Percentiles rank a stretch among this genome's conserved stretches.
Conservation (phyloP, 2,329 filamentous ascomycete species). For the Ascochyta rabiei region DNA sequence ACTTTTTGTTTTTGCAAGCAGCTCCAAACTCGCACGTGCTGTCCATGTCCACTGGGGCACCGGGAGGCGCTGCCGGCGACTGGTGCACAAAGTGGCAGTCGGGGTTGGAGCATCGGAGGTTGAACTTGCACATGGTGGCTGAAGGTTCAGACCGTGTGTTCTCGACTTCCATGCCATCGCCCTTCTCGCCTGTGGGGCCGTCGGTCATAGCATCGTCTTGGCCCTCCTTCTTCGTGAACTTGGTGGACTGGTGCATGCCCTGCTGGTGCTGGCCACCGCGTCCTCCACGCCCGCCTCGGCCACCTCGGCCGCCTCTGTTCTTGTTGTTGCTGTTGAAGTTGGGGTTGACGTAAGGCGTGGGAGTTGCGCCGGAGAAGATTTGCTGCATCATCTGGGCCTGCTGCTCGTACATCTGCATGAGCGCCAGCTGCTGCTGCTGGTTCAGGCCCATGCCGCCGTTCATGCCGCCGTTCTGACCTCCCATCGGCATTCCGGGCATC, state of each 20-base stretch:
- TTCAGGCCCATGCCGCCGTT: slow-evolving; percentile 54
- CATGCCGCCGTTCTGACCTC: slow-evolving; percentile 55
- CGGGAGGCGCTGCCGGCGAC: slow-evolving; percentile 84
- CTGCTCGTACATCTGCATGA: slow-evolving; percentile 81
- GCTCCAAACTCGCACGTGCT: slow-evolving; percentile 85
- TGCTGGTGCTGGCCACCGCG: slow-evolving; percentile 60
- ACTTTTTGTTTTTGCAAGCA: slow-evolving; percentile 96
- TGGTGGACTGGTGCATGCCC: slow-evolving; percentile 59
- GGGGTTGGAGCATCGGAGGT: slow-evolving; percentile 83
- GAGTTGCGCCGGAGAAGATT: slow-evolving; percentile 47
- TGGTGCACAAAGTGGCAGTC: slow-evolving; percentile 95
- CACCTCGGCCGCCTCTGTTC: slow-evolving; percentile 12
- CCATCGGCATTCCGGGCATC: slow-evolving; percentile 42
- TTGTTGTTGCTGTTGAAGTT: slow-evolving; percentile 58
- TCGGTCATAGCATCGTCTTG: slow-evolving; percentile 49
- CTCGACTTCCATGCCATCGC: slow-evolving; percentile 65
- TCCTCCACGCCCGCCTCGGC: slow-evolving; percentile 40
- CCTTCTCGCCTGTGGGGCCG: slow-evolving; percentile 45
- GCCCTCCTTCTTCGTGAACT: slow-evolving; percentile 56
- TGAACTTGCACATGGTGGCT: slow-evolving; percentile 84
- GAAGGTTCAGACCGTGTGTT: slow-evolving; percentile 64
- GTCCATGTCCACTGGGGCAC: slow-evolving; percentile 75
- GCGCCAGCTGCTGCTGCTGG: slow-evolving; percentile 73
- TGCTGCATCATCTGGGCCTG: slow-evolving; percentile 67
- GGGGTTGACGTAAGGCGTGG: slow-evolving; percentile 60